These are phyloP conservation scores for Claviceps sp. DNA, from an alignment of 2,329 filamentous ascomycete genomes.

Conservation along the genomic window DNA sequence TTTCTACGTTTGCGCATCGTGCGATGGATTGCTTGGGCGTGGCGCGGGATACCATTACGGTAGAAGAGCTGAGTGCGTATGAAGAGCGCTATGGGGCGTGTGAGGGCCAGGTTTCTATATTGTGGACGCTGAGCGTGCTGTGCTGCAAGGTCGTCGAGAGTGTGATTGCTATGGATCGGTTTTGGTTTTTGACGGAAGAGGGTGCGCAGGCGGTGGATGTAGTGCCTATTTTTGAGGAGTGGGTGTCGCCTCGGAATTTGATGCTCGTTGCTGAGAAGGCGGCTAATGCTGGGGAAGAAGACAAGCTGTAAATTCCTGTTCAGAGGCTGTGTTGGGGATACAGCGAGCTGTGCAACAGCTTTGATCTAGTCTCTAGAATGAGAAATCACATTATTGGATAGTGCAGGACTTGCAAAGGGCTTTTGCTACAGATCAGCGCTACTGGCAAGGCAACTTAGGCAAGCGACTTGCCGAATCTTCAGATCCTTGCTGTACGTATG, in stretches of 20 bases:
- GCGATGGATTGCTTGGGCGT: conserved; percentile 14
- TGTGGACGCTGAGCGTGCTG: conserved; percentile 19
- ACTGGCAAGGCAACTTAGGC: too few species aligned
- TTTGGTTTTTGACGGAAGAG: conserved; percentile 16
- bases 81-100: conserved; percentile 11
- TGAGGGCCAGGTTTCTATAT: conserved; percentile 16
- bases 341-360: too few species aligned
- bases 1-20: conserved; percentile 14
- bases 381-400: too few species aligned
- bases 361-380: too few species aligned
- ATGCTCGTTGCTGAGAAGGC: conserved; percentile 9
- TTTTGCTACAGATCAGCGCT: too few species aligned
- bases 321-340: too few species aligned
- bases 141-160: conserved; percentile 22
- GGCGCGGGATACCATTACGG: conserved; percentile 6
- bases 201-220: conserved; percentile 12
- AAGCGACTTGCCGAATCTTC: too few species aligned
- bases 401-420: too few species aligned
- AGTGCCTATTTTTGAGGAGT: conserved; percentile 15
- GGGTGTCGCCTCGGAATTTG: conserved; percentile 14
- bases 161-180: conserved; percentile 18
- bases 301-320: too few species aligned
- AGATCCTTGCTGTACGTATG: too few species aligned
- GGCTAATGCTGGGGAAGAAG: neutral
- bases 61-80: conserved; percentile 13